phyloP scores from a whole-genome alignment of 345 rosid species.

The Arabidopsis arenosa region DNA sequence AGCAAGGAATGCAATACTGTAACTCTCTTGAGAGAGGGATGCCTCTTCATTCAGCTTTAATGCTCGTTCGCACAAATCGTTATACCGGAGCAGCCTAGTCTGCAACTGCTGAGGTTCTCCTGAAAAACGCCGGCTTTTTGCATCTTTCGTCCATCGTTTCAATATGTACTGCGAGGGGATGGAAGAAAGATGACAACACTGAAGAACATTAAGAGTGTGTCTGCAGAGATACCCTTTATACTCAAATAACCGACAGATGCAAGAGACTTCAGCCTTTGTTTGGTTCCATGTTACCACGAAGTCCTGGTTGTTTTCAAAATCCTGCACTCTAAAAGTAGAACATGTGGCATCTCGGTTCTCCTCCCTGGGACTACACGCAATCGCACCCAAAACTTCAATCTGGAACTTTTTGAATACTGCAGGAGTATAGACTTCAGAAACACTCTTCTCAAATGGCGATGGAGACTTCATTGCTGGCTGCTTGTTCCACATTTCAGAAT shows the following conservation, averaged over 20 bases:
- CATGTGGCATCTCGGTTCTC: slow-evolving; percentile 59
- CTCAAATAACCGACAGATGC: slow-evolving; percentile 65
- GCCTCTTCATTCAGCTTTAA: slow-evolving; percentile 66
- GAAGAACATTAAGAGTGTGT: slow-evolving; percentile 72
- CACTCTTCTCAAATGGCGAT: slow-evolving; percentile 73
- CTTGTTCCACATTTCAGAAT: slow-evolving; percentile 67
- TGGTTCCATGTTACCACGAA: slow-evolving; percentile 63
- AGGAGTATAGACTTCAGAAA: slow-evolving; percentile 65
- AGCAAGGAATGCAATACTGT: slow-evolving; percentile 60
- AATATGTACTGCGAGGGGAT: slow-evolving; percentile 65
- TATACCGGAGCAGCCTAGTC: slow-evolving; percentile 61
- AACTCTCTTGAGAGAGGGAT: slow-evolving; percentile 66
- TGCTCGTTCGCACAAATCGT: slow-evolving; percentile 58
- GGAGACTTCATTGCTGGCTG: slow-evolving; percentile 73
- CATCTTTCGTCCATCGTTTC: slow-evolving; percentile 81
- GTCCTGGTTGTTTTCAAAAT: slow-evolving; percentile 60
- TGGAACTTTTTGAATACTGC: slow-evolving; percentile 72
- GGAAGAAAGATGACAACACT: slow-evolving; percentile 59
- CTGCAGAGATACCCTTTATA: slow-evolving; percentile 73
- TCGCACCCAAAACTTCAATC: slow-evolving; percentile 67
- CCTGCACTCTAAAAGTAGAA: slow-evolving; percentile 62
- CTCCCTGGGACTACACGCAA: slow-evolving; percentile 67
- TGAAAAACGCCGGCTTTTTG: slow-evolving; percentile 52
- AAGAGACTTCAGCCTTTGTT: slow-evolving; percentile 58
- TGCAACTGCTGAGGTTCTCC: slow-evolving; percentile 61